Evolutionary conservation across 306 rosid species (phyloP).

Genomic region (Castanea crenata): DNA sequence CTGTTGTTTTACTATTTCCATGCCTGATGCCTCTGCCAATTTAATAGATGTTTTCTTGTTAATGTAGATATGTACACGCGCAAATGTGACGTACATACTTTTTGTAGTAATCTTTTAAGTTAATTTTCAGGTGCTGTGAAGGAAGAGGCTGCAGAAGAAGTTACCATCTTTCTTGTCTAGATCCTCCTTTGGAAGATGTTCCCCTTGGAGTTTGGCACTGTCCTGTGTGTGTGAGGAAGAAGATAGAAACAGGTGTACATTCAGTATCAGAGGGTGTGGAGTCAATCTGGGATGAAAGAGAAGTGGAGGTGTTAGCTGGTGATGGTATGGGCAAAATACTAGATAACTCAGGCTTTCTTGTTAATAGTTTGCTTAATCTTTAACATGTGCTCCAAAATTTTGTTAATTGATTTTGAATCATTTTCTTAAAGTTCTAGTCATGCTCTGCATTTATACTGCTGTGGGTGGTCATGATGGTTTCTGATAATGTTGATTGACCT

Average conservation of each 20-base stretch:
- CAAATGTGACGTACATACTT: not conserved
- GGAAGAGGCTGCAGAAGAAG: conserved; percentile 61
- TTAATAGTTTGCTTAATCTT: not conserved
- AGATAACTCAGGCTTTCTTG: not conserved
- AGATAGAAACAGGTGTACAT: conserved; percentile 57
- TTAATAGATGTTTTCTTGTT: not conserved
- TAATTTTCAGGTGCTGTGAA: conserved; percentile 54
- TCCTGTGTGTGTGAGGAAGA: conserved; percentile 49
- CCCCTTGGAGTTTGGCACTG: conserved; percentile 73
- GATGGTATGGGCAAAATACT: conserved; percentile 40
- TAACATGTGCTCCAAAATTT: not conserved
- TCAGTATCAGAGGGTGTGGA: conserved; percentile 66
- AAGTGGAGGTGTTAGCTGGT: conserved; percentile 32
- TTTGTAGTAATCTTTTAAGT: not conserved
- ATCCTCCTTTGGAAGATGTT: conserved; percentile 57
- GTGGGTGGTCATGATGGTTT: conserved; percentile 6
- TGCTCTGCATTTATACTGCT: not conserved
- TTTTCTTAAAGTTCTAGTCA: not conserved
- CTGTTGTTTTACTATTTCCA: not conserved
- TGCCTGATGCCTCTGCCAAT: not conserved
- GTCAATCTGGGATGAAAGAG: conserved; percentile 47
- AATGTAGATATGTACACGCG: not conserved
- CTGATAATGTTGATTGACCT: not conserved
- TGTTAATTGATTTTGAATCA: not conserved
- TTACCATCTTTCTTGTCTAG: conserved; percentile 69